Base-by-base conservation (phyloP, 768 basidiomycete species). In the Psilocybe cubensis region DNA sequence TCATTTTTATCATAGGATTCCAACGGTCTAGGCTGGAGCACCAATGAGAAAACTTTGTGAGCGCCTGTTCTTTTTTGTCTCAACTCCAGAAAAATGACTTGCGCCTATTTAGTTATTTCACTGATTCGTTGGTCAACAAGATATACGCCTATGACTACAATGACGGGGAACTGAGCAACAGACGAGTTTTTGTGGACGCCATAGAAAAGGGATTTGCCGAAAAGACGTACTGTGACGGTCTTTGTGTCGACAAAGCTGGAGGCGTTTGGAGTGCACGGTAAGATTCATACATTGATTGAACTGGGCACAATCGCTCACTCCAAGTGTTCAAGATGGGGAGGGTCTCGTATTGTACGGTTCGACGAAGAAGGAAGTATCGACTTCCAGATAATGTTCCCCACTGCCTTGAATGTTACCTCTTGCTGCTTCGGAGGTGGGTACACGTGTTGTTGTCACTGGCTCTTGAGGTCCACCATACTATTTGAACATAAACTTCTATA, bases 81-180 rank as follows among this genome's bases (percentile, higher is more conserved):
- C 3, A 25, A 54, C 18, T 57, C 8, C 17, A 27, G 25, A 42
- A 31, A 60, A 44, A 40, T 45, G 18, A 59, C 48, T 44, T 47
- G 41, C 49, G 44, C 50, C 65, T 17, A 10, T 43, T n/a, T 60
- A 88, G 87, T 69, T 88, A 87, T 71, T 88, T 88, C 67, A 88
- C 87, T 54, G 85, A 89, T 68, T 89, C 86, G 1, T 70, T 82
- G 53, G 72, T 72, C n/a, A 87, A 88, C 71, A 75, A 77, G 61
- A 89, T 90, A 59, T 84, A 86, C 59, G 84, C 83, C 20, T 88
- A 87, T 64, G 84, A 87, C 65, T 89, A 88, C 62, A 74, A 80
- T 18, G 74, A 81, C 45, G 88, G 86, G n/a, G 70, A 74, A 12
- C 63, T 87, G 35, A 74, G 77, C 41, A 85, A 86, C 65, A 79